Conservation (phyloP, 139 green algal genomes). For the Chara braunii region DNA sequence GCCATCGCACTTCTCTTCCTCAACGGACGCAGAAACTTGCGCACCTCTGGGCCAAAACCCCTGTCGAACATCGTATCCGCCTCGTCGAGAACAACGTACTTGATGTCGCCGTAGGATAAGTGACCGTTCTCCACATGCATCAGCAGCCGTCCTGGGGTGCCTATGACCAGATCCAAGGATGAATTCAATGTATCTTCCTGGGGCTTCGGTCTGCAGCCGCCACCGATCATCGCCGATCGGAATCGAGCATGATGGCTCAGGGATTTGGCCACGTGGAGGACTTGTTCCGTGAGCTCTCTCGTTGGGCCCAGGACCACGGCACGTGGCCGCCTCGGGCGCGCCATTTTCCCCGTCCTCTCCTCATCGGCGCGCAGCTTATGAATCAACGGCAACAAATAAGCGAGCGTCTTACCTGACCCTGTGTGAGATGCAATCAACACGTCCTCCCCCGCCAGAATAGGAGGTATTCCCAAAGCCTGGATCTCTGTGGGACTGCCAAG, state of each 20-base stretch:
- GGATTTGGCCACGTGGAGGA: slow-evolving; percentile 70
- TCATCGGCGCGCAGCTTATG: slow-evolving; percentile 28
- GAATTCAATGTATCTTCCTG: slow-evolving; percentile 54
- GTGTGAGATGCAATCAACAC: slow-evolving; percentile 84
- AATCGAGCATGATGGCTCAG: slow-evolving; percentile 78
- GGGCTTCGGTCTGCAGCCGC: slow-evolving; percentile 6
- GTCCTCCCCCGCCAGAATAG: slow-evolving; percentile 54
- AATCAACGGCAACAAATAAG: slow-evolving; percentile 88
- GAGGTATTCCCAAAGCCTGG: slow-evolving; percentile 58
- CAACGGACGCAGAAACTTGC: slow-evolving; percentile 59
- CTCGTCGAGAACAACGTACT: slow-evolving; percentile 75
- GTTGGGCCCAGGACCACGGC: slow-evolving; percentile 67
- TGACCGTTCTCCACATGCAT: slow-evolving; percentile 69
- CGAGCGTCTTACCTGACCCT: slow-evolving; percentile 86
- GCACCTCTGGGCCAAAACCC: slow-evolving; percentile 71
- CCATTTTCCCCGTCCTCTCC: slow-evolving; percentile 30
- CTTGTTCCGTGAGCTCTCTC: slow-evolving; percentile 80
- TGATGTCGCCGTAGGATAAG: slow-evolving; percentile 75
- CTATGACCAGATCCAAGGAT: slow-evolving; percentile 76
- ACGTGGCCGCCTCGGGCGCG: slow-evolving; percentile 59
- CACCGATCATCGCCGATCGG: slow-evolving; percentile 48
- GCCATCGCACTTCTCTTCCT: slow-evolving; percentile 44
- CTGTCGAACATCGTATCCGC: slow-evolving; percentile 93
- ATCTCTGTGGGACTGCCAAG: slow-evolving; percentile 29
- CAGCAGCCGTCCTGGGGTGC: slow-evolving; percentile 72